These are phyloP conservation scores for Pulveroboletus sp. DNA, from an alignment of 768 basidiomycete species.

Conservation along the genomic window DNA sequence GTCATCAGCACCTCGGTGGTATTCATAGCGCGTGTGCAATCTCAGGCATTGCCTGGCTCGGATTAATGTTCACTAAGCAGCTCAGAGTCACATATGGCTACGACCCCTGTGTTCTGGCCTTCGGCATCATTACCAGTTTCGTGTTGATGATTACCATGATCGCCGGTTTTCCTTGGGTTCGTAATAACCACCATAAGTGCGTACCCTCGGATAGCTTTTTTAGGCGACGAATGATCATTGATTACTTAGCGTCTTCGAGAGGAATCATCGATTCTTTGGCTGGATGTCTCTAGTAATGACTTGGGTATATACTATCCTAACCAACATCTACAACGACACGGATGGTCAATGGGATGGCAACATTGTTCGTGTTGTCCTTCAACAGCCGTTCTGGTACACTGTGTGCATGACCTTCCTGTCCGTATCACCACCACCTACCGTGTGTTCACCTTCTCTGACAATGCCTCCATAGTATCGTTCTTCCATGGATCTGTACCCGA, in stretches of 20 bases:
- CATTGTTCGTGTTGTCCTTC: constrained; percentile 51
- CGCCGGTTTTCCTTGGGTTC: constrained; percentile 75
- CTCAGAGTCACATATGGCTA: constrained; percentile 47
- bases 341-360: constrained; percentile 55
- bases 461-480: constrained; percentile 46
- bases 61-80: constrained; percentile 57
- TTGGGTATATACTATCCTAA: constrained; percentile 66
- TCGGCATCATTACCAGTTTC: constrained; percentile 58
- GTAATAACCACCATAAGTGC: constrained; percentile 81
- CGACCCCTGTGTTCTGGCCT: constrained; percentile 53
- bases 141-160: constrained; percentile 54
- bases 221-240: background rate
- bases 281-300: constrained; percentile 58
- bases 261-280: constrained; percentile 75
- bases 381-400: constrained; percentile 77
- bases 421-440: constrained; percentile 26
- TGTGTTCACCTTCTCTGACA: background rate
- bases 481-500: constrained; percentile 75
- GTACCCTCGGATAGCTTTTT: background rate
- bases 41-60: constrained; percentile 69
- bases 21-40: constrained; percentile 77
- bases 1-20: constrained; percentile 64
- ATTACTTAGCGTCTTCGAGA: constrained; percentile 68
- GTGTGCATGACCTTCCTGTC: constrained; percentile 72
- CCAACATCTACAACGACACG: constrained; percentile 55